Evolutionary conservation across 768 basidiomycete genomes (phyloP), one percentile per base, ranked within the genome.

Genomic region (Strobilomyces confusus): DNA sequence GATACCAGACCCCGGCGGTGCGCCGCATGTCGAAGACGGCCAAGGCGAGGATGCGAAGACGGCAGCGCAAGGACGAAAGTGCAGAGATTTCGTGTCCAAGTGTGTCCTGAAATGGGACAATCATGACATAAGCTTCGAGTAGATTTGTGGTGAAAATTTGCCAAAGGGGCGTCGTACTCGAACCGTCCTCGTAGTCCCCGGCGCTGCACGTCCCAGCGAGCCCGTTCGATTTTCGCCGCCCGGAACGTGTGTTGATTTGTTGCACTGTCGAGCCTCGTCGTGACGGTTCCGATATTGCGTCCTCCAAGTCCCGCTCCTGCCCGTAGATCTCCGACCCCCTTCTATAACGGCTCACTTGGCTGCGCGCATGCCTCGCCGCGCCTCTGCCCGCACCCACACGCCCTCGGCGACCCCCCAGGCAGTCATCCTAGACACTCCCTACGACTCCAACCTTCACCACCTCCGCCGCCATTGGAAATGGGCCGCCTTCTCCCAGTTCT

Each of bases 401-500:
- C 62, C 65, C 48, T 59, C 67, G 49, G 57, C 67, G 54, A 63
- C 75, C 42, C 65, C 68, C 49, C 61, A 62, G 52, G 63, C 59
- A 49, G 57, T 69, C 33, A 58, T 60, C 52, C 54, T 61, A 64
- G 54, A 62, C 49, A 48, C 67, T 48, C 56, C 62, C 47, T 64
- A 63, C 52, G 70, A 73, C 46, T 59, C 62, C 60, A 74, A 82
- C 61, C 67, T 87, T 48, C 56, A 66, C 42, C 64, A 73, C 26
- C 84, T 97, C 48, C 79, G 93, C 51, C 83, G 75, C 53, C 82
- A 92, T 58, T 95, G 91, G 91, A 86, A 89, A 77, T 95, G 92
- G 92, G 93, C 93, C 6, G 87, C 87, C 23, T 88, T 94, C 70
- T 81, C 81, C 70, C 92, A 95, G 68, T 95, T 95, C 78, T 86